A percentile compares a stretch with the other conserved stretches of the same genome.
phyloP scores from a whole-genome alignment of 2,329 filamentous ascomycete species.

The Fusarium sp. region DNA sequence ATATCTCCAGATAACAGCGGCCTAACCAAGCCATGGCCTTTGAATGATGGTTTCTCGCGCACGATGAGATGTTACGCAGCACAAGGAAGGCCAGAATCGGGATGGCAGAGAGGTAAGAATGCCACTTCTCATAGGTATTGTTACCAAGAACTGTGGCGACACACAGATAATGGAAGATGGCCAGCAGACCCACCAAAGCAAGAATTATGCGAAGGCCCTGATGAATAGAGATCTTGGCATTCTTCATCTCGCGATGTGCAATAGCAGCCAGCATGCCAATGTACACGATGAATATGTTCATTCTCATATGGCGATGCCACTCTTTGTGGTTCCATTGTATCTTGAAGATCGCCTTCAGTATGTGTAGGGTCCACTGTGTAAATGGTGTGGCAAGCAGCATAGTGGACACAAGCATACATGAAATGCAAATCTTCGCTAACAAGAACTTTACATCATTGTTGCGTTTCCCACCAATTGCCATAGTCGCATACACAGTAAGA shows the following conservation, averaged over 20 bases:
- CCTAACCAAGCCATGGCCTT: constrained; percentile 63
- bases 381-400: constrained; percentile 11
- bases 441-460: constrained; percentile 59
- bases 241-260: constrained; percentile 30
- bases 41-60: constrained; percentile 43
- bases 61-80: constrained; percentile 58
- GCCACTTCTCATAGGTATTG: constrained; percentile 57
- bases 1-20: constrained; percentile 66
- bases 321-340: constrained; percentile 61
- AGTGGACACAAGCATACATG: constrained; percentile 53
- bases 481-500: constrained; percentile 62
- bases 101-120: constrained; percentile 64
- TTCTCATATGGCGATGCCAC: constrained; percentile 61
- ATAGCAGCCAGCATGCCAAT: constrained; percentile 61
- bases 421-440: constrained; percentile 59
- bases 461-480: constrained; percentile 53
- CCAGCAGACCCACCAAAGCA: constrained; percentile 45
- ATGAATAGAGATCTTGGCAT: constrained; percentile 14
- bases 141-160: background rate
- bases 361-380: constrained; percentile 14
- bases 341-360: constrained; percentile 55
- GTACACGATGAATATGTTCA: constrained; percentile 67
- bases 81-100: constrained; percentile 64
- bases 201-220: constrained; percentile 32
- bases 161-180: background rate